Evolutionary conservation across 1,284 basidiomycete species (phyloP).

Genomic region (Leccinum pachyderme): DNA sequence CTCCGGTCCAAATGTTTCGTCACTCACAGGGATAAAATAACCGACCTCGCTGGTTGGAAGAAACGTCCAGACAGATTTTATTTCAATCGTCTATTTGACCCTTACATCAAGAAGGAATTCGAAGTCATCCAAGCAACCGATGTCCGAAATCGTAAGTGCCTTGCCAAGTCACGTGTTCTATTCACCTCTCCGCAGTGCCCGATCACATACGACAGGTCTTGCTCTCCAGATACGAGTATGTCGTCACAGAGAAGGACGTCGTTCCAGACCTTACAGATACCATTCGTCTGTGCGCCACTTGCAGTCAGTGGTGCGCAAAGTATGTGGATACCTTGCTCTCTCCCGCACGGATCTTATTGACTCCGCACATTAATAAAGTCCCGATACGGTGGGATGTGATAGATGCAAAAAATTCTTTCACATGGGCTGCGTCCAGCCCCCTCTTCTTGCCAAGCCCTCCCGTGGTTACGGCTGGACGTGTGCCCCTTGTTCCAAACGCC

Average conservation of each 20-base stretch:
- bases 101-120: conserved; percentile 97
- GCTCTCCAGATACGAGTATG: conserved; percentile 86
- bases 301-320: conserved; percentile 86
- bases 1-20: conserved; percentile 91
- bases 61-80: conserved; percentile 93
- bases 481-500: conserved; percentile 84
- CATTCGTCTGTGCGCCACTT: conserved; percentile 83
- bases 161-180: conserved; percentile 23
- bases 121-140: conserved; percentile 89
- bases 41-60: conserved; percentile 93
- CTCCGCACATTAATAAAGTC: conserved; percentile 44
- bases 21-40: conserved; percentile 91
- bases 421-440: conserved; percentile 92
- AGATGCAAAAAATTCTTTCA: conserved; percentile 94
- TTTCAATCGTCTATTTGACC: conserved; percentile 92
- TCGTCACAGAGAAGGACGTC: conserved; percentile 91
- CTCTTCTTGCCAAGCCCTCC: conserved; percentile 92
- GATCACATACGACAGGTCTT: conserved; percentile 76
- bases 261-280: conserved; percentile 88
- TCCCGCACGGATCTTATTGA: conserved; percentile 26
- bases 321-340: conserved; percentile 40
- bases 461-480: conserved; percentile 99
- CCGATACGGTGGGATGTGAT: conserved; percentile 92
- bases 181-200: conserved; percentile 59
- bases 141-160: conserved; percentile 80